Conservation (phyloP, 768 basidiomycete genomes). For the Glaciozyma martinii region DNA sequence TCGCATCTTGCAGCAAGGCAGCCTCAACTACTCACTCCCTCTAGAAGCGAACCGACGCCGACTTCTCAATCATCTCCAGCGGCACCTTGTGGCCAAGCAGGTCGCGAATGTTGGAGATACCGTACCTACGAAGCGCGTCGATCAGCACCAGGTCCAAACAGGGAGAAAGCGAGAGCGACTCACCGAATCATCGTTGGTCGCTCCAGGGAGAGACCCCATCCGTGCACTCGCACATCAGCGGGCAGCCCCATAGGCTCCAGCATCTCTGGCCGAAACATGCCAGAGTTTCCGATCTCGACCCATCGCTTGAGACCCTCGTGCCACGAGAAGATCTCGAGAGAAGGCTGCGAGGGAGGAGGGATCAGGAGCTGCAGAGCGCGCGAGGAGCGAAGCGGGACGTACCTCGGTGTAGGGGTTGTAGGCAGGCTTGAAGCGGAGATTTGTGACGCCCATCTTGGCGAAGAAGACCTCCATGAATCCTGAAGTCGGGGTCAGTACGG, state of each 20-base stretch:
- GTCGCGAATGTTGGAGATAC: constrained; percentile 92
- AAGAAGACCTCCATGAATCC: constrained; percentile 99
- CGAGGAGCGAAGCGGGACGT: constrained; percentile 42
- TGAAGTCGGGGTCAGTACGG: constrained; percentile 35
- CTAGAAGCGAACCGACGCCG: constrained; percentile 35
- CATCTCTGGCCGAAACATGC: constrained; percentile 99
- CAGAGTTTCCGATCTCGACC: constrained; percentile 92
- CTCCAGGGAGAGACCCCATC: constrained; percentile 91
- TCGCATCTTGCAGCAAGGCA: too few species aligned
- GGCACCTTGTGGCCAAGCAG: constrained; percentile 90
- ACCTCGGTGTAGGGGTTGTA: constrained; percentile 93
- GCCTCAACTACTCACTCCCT: neutral
- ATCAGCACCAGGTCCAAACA: neutral
- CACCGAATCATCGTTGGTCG: constrained; percentile 98
- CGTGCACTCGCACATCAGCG: constrained; percentile 88
- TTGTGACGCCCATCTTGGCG: constrained; percentile 89
- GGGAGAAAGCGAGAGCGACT: constrained; percentile 33
- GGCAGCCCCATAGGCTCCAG: constrained; percentile 98
- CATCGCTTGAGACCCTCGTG: constrained; percentile 86
- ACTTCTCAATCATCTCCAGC: constrained; percentile 34
- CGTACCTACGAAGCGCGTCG: constrained; percentile 54
- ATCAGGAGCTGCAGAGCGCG: constrained; percentile 19
- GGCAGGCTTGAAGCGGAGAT: constrained; percentile 94
- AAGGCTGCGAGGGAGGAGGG: constrained; percentile 51
- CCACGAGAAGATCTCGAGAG: constrained; percentile 96